These are phyloP conservation scores for Suillus spraguei DNA, from an alignment of 768 basidiomycete species.

Conservation along the genomic window DNA sequence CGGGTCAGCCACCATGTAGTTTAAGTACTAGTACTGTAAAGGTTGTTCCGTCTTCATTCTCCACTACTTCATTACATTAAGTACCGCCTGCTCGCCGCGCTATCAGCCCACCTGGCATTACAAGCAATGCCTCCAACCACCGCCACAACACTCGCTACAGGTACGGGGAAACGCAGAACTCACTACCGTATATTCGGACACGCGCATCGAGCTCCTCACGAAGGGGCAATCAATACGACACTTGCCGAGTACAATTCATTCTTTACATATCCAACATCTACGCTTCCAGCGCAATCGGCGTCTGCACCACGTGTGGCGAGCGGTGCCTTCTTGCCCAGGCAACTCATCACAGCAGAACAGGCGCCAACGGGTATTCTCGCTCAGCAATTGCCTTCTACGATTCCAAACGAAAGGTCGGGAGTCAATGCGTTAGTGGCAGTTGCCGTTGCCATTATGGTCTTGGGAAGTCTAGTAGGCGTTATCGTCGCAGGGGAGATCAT, in stretches of 20 bases:
- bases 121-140: slow-evolving; percentile 2
- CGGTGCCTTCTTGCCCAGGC: neutral
- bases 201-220: neutral
- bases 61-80: neutral
- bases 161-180: neutral
- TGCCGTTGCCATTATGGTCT: slow-evolving; percentile 26
- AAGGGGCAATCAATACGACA: neutral
- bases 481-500: slow-evolving; percentile 29
- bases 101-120: neutral
- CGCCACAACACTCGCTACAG: neutral
- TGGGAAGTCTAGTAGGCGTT: slow-evolving; percentile 30
- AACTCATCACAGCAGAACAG: neutral
- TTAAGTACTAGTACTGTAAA: neutral
- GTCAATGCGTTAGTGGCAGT: slow-evolving; percentile 27
- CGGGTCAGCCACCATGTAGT: slow-evolving; percentile 1
- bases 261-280: neutral
- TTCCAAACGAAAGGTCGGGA: slow-evolving; percentile 2
- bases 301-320: neutral
- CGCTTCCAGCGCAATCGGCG: neutral
- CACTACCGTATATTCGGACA: slow-evolving; percentile 8
- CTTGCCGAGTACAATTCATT: neutral
- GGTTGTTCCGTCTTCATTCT: neutral
- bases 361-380: neutral
- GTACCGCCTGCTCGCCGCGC: neutral
- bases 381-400: neutral